phyloP scores from a whole-genome alignment of 352 stramenopile species.

The Globisporangium spiculum region DNA sequence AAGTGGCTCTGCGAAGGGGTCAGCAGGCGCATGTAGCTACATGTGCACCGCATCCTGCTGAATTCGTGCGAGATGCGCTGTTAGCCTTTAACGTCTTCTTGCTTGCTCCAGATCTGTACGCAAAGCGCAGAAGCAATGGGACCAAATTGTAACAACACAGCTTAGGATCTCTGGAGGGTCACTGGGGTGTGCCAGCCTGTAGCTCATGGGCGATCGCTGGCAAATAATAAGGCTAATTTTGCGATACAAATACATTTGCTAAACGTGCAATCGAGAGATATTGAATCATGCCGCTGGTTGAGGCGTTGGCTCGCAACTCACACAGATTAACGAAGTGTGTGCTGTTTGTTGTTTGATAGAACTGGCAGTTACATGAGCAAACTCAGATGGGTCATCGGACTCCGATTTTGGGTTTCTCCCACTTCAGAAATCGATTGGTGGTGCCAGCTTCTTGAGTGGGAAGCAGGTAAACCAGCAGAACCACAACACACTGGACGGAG shows the following conservation, averaged over 20 bases:
- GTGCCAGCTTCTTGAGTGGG: not conserved
- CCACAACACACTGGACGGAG: not conserved
- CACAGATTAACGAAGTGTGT: not conserved
- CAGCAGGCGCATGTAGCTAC: not conserved
- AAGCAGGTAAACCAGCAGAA: too few relatives aligned
- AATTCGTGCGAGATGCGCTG: conserved; percentile 1
- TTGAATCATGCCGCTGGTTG: conserved; percentile 2
- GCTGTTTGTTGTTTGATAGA: not conserved
- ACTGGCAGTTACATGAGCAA: not conserved
- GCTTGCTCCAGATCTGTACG: not conserved
- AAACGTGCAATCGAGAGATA: too few relatives aligned
- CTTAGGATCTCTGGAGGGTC: too few relatives aligned
- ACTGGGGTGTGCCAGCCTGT: too few relatives aligned
- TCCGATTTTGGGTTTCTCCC: not conserved
- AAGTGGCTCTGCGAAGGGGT: not conserved
- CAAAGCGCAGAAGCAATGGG: not conserved
- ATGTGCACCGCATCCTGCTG: not conserved
- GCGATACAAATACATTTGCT: too few relatives aligned
- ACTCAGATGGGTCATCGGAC: not conserved
- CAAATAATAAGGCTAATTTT: too few relatives aligned
- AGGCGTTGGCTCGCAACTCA: not conserved
- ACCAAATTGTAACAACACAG: not conserved
- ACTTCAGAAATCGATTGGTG: not conserved
- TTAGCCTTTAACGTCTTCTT: not conserved
- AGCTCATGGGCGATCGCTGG: too few relatives aligned